Evolutionary conservation across 176 grass and related monocot species (phyloP), one percentile per base, ranked within the genome.

Genomic region (Poa pratensis): DNA sequence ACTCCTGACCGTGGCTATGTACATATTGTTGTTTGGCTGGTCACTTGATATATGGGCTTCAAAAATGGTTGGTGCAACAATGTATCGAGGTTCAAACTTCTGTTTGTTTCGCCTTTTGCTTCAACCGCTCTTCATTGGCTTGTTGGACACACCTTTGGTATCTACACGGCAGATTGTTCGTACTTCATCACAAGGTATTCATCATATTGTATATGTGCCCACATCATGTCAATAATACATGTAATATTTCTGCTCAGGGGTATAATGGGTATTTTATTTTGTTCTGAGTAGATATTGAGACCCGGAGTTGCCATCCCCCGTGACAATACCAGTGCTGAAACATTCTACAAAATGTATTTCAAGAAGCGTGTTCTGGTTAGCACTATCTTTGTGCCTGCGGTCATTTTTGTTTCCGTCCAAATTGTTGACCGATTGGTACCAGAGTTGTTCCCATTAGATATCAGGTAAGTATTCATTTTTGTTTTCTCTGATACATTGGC

Each of bases 321-420:
- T 73, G 13, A 69, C 12, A 7, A 66, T 35, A 34, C 16, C 37
- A 1, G 76, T 24, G 46, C 18, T 26, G 70, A 82, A 26, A 71
- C 79, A 82, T 82, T 55, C 70, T 69, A 46, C 79, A 81, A 43
- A 28, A 37, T 64, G 32, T 81, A 9, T 69, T 48, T 87, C 18
- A 75, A 46, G 13, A 66, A 76, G 24, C 46, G 4, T 45, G 34
- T 7, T 76, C 34, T 68, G 45, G 6, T 75, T 35, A 43, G 35
- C 15, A 19, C 17, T 76, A n/a, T 68, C 24, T 76, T 67, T 76
- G 24, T 76, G 64, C 69, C 30, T 7, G 80, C 66, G 58, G 59
- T 81, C 23, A 67, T 87, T 81, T 71, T 87, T 66, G 78, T 87
- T 65, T 78, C 85, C 66, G 58, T 87, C 30, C 46, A 87, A 75